Base-by-base conservation (phyloP, 73 alveolate genomes). In the Paraurostyla sp. region DNA sequence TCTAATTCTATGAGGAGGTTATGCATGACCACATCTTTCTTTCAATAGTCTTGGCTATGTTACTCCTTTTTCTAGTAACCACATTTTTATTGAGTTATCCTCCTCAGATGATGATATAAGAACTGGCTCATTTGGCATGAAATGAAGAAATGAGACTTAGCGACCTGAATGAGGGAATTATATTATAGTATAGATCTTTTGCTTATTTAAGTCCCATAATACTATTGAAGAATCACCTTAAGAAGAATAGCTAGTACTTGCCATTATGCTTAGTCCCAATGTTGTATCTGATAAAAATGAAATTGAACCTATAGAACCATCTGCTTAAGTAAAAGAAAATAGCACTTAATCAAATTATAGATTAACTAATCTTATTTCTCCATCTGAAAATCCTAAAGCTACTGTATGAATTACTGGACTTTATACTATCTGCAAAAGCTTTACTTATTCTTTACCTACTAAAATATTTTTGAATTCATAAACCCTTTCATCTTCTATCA, bases 31-130 rank as follows among this genome's bases (percentile, higher is more conserved):
- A 0, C 91, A 80, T 78, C 99, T 91, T 58, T 88, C 92, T 85
- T 92, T 95, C 71, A 92, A 76, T 23, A 96, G 46, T 51, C 97
- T 92, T 32, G 98, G 98, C 33, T 93, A 92, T 7, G 96, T 81
- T 18, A 57, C 36, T 1, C 87, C 94, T 11, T 90, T 91, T 51
- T 96, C 99, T 80, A 96, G 93, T 69, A 93, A 58, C 97, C 96
- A 96, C 98, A 95, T 94, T 91, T 95, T 96, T 40, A 96, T 71
- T 23, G 97, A 95, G 80, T 96, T 96, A 86, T 96, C 99, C 58
- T 85, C 89, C n/a, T 93, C 98, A 50, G 97, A 89, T 22, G 97
- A 59, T 1, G 92, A 86, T 25, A 96, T 68, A 57, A 96, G 56
- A 6, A 94, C 81, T 0, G 98, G 98, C 68, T 96, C 99, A 62